Base-by-base conservation (phyloP, 768 basidiomycete genomes). In the Coprinopsis cinerea region DNA sequence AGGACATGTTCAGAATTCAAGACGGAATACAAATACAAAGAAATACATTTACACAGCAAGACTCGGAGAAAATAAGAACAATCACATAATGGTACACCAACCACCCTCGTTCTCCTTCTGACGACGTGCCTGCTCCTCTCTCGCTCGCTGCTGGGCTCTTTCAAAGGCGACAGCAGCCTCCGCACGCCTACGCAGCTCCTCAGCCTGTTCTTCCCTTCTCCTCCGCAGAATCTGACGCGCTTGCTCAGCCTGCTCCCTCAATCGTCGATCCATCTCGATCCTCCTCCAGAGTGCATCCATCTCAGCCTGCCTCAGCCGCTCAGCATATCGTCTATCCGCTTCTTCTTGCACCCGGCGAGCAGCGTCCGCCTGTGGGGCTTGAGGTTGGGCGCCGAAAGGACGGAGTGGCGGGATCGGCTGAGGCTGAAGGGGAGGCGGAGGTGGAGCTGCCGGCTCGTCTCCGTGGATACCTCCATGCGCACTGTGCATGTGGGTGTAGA, bases 401-500 rank as follows among this genome's bases (percentile, higher is more conserved):
- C 9, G 37, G 37, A 11, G 6, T 43, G 41, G 23, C 23, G 6
- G 41, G 41, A 43, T 14, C 18, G 24, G 7, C 23, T 4, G 9
- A 22, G 20, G 13, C 22, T 43, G 41, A 23, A 17, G 41, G 6
- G 23, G 23, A 14, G 10, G 24, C 41, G 18, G 41, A 9, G 44
- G 27, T n/a, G 25, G 9, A 45, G 44, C 9, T 4, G 14, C 26
- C 4, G 27, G 25, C 11, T 27, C 27, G 14, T 7, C 9, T n/a
- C 34, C 58, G 18, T 53, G 47, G 13, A 58, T 52, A 9, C 54
- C 53, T 17, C 55, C 58, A 51, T 63, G 60, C 1, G 28, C 55
- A 9, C 11, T 22, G 2, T 44, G 44, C 72, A 79, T 70, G 40
- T 78, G 77, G 0, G 7, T 17, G 50, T 66, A 67, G 11, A 65